Percentiles rank a stretch among this genome's conserved stretches.
phyloP scores from a whole-genome alignment of 1,284 basidiomycete species.

The Naganishia sp. region DNA sequence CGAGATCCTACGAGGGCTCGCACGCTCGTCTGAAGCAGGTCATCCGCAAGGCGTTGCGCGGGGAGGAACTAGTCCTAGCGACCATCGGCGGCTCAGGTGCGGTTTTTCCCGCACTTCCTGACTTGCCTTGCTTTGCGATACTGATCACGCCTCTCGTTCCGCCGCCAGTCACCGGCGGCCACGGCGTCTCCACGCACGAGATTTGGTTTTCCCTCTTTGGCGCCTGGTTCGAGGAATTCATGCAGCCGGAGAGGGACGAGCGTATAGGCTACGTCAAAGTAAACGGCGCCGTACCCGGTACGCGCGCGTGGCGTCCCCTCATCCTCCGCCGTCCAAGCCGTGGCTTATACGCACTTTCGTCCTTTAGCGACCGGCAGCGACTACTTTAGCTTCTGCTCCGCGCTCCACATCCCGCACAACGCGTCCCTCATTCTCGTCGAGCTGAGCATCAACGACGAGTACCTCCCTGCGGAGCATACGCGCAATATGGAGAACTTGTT shows the following conservation, averaged over 20 bases:
- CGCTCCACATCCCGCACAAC: constrained; percentile 46
- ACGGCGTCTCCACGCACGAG: constrained; percentile 44
- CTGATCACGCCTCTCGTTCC: background rate
- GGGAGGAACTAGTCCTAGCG: constrained; percentile 44
- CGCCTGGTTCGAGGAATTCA: constrained; percentile 44
- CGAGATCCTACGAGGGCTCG: constrained; percentile 30
- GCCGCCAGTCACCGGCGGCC: constrained; percentile 47
- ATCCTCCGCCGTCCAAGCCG: background rate
- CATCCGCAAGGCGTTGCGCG: constrained; percentile 45
- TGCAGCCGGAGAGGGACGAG: constrained; percentile 29
- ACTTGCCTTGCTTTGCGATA: background rate
- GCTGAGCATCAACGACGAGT: constrained; percentile 52
- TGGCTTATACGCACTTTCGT: background rate
- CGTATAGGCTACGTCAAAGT: constrained; percentile 2
- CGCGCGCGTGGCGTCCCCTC: constrained; percentile 12
- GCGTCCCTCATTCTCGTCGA: constrained; percentile 51
- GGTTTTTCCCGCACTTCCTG: constrained; percentile 20
- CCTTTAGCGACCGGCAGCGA: constrained; percentile 48
- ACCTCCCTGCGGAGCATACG: constrained; percentile 45
- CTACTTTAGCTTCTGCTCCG: constrained; percentile 53
- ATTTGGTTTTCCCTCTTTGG: constrained; percentile 46
- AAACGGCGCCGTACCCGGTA: constrained; percentile 51
- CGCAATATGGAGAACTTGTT: constrained; percentile 54
- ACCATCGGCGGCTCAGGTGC: constrained; percentile 51
- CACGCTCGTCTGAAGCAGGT: constrained; percentile 35